phyloP scores from a whole-genome alignment of 1,284 basidiomycete species.

The Ceraceosorus guamensis region DNA sequence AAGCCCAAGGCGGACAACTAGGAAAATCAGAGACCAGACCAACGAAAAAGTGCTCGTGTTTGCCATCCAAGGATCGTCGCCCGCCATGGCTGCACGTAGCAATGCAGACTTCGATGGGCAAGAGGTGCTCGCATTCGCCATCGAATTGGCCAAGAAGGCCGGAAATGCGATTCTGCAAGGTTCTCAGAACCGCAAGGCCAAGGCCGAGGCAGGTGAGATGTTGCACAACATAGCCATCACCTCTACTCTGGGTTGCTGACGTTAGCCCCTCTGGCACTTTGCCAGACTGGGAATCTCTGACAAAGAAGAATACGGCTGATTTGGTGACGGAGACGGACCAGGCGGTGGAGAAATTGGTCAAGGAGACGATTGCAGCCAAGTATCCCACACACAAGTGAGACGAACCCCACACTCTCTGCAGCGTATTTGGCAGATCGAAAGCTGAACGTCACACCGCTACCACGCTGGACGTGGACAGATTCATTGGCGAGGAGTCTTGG shows the following conservation, averaged over 20 bases:
- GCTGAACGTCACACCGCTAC: neutral
- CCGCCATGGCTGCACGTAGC: no score
- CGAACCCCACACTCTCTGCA: no score
- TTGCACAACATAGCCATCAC: constrained; percentile 30
- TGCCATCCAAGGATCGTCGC: no score
- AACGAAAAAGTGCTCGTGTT: no score
- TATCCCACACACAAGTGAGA: constrained; percentile 68
- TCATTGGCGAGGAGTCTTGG: constrained; percentile 84
- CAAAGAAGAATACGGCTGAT: constrained; percentile 46
- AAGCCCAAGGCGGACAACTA: no score
- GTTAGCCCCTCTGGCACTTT: no score
- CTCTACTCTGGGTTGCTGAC: no score
- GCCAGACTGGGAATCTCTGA: constrained; percentile 3
- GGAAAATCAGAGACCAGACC: no score
- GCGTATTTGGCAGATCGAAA: no score
- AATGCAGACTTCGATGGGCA: constrained; percentile 16
- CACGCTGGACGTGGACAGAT: constrained; percentile 46
- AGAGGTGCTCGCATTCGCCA: constrained; percentile 60
- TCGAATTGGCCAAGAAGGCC: constrained; percentile 59
- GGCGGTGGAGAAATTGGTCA: constrained; percentile 78
- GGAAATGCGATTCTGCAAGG: constrained; percentile 52
- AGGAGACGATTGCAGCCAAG: constrained; percentile 59
- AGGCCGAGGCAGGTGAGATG: neutral
- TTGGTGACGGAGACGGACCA: constrained; percentile 97
- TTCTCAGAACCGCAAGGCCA: constrained; percentile 46